phyloP scores from a whole-genome alignment of 306 rosid genomes.

The Hippophae tibetana region DNA sequence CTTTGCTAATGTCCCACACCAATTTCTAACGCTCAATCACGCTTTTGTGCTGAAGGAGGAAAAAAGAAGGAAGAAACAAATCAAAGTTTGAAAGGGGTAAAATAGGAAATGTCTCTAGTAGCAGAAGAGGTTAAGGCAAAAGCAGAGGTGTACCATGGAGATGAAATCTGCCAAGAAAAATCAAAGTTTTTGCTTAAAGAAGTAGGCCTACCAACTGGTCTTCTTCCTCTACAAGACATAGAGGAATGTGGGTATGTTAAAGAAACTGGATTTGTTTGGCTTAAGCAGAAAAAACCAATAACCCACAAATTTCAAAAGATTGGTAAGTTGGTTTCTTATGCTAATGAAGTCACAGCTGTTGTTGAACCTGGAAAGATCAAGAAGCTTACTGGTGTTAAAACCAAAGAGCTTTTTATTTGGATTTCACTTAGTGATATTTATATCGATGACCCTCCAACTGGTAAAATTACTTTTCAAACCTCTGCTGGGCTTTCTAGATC shows the following conservation, averaged over 20 bases:
- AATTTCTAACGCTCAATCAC: not conserved
- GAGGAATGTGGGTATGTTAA: conserved; percentile 62
- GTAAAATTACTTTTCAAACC: conserved; percentile 61
- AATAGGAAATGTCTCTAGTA: conserved; percentile 34
- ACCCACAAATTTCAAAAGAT: conserved; percentile 78
- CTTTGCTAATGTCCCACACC: not conserved
- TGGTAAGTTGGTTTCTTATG: conserved; percentile 53
- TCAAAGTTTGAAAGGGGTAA: not conserved
- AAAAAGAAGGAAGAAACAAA: not conserved
- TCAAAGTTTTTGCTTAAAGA: conserved; percentile 49
- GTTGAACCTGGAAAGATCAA: conserved; percentile 52
- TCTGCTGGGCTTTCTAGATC: conserved; percentile 52
- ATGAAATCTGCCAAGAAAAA: conserved; percentile 50
- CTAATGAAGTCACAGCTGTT: conserved; percentile 54
- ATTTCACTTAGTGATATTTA: conserved; percentile 51
- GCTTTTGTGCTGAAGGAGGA: too few species aligned
- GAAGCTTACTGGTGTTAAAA: conserved; percentile 72
- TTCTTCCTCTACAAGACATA: conserved; percentile 61
- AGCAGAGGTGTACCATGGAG: conserved; percentile 67
- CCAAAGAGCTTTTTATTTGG: conserved; percentile 87
- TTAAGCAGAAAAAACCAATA: conserved; percentile 51
- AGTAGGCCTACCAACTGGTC: conserved; percentile 55
- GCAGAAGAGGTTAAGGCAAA: conserved; percentile 41
- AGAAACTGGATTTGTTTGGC: conserved; percentile 76
- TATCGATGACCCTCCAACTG: conserved; percentile 57